Evolutionary conservation across 768 basidiomycete genomes (phyloP), one percentile per base, ranked within the genome.

Genomic region (Serendipita sp.): DNA sequence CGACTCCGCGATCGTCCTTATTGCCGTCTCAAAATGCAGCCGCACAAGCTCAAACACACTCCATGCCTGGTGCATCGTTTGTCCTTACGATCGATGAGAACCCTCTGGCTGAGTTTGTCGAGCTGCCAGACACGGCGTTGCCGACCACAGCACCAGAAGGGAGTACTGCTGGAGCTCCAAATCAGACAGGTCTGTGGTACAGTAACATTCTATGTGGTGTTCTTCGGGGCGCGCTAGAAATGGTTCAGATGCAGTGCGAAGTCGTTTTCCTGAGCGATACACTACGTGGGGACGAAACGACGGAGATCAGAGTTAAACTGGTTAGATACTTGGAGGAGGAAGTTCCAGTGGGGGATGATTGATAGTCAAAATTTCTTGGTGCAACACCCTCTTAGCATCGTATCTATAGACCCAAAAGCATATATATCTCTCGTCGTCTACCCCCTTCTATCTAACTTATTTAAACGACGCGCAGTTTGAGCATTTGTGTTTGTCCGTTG

Each of bases 191-290:
- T 0, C 75, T 99, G 41, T 96, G 92, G 91, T 98, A 93, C 74
- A 93, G 90, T 74, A 98, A 98, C 74, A 86, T 98, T 47, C 77
- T 96, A 1, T 95, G 93, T 70, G 96, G 96, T 3, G 95, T 98
- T 5, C 74, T 98, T 58, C 78, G 94, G 63, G 96, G 96, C 2
- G 84, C 93, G 41, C 73, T 99, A 62, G 96, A 99, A 77, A 98
- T 99, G 96, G 96, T 97, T 34, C 95, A 98, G 74, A 88, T 97
- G 82, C 94, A 95, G 73, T 93, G 94, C 18, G 88, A 92, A 66
- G 86, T 83, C 10, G 83, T 84, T 48, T 97, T 98, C 73, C 71
- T 95, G 23, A 91, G 91, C 2, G 96, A 99, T 71, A 85, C 87
- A 3, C 78, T 98, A 68, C 80, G 91, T 66, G 96, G 96, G 2